These are phyloP conservation scores for Microbotryum saponariae DNA, from an alignment of 1,284 basidiomycete species.

Conservation along the genomic window DNA sequence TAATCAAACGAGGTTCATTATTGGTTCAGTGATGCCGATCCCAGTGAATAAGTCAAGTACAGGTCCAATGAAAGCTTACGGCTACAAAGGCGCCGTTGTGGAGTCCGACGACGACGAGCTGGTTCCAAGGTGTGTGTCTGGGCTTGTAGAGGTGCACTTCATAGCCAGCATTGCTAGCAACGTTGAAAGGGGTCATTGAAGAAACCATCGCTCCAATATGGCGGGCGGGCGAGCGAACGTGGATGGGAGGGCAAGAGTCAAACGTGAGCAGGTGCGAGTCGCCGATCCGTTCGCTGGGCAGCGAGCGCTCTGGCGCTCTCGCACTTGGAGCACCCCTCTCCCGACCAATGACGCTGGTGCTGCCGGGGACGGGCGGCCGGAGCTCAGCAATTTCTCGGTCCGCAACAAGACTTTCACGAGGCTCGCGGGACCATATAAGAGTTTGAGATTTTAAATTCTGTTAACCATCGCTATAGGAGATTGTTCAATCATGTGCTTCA, in stretches of 20 bases:
- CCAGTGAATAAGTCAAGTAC: too few relatives aligned
- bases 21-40: too few relatives aligned
- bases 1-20: too few relatives aligned
- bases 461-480: too few relatives aligned
- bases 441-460: too few relatives aligned
- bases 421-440: too few relatives aligned
- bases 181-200: neutral
- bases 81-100: neutral
- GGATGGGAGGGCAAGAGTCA: neutral
- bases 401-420: too few relatives aligned
- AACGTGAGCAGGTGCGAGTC: neutral
- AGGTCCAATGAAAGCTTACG: constrained; percentile 5
- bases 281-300: neutral
- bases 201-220: neutral
- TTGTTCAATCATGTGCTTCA: too few relatives aligned
- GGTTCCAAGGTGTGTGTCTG: neutral
- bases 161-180: neutral
- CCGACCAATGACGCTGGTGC: neutral
- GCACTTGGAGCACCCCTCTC: neutral
- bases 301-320: neutral
- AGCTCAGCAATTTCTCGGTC: too few relatives aligned
- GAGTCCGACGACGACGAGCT: neutral
- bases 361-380: too few relatives aligned
- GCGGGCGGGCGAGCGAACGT: neutral
- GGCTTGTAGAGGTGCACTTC: constrained; percentile 1